These are phyloP conservation scores for Globisporangium cederbergense DNA, from an alignment of 352 stramenopile species.

Conservation along the genomic window DNA sequence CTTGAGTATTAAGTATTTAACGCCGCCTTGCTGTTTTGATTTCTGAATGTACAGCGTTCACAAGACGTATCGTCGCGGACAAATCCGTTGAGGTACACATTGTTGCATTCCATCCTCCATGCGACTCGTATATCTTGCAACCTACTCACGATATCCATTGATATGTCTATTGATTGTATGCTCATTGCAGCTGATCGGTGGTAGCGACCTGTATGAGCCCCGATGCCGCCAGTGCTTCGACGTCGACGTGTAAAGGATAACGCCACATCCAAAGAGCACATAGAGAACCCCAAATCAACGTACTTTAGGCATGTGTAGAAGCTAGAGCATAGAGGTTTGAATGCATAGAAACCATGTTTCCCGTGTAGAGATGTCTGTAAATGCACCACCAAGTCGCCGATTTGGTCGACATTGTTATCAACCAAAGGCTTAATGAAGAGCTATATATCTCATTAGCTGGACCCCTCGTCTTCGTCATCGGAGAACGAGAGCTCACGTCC, in stretches of 20 bases:
- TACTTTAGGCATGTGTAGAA: not conserved
- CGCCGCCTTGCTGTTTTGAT: not conserved
- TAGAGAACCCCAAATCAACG: not conserved
- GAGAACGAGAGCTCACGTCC: conserved; percentile 9
- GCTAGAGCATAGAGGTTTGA: not conserved
- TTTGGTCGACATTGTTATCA: not conserved
- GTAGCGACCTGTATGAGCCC: conserved; percentile 75
- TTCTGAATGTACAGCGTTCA: conserved; percentile 48
- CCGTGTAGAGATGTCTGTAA: not conserved
- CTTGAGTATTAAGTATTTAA: not conserved
- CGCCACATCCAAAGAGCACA: not conserved
- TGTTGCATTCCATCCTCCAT: not conserved
- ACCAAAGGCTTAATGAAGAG: not conserved
- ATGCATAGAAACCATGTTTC: conserved; percentile 2
- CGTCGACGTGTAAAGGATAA: conserved; percentile 6
- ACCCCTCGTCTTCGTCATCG: conserved; percentile 7
- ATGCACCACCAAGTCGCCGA: not conserved
- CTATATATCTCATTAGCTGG: not conserved
- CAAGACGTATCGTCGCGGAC: conserved; percentile 63
- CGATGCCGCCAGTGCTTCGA: conserved; percentile 77
- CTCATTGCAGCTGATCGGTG: conserved; percentile 59
- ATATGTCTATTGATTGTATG: not conserved
- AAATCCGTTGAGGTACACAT: conserved; percentile 56
- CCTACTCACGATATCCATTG: not conserved
- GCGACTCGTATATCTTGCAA: not conserved